Evolutionary conservation across 2,329 filamentous ascomycete genomes (phyloP).

Genomic region (Scytalidium sp.): DNA sequence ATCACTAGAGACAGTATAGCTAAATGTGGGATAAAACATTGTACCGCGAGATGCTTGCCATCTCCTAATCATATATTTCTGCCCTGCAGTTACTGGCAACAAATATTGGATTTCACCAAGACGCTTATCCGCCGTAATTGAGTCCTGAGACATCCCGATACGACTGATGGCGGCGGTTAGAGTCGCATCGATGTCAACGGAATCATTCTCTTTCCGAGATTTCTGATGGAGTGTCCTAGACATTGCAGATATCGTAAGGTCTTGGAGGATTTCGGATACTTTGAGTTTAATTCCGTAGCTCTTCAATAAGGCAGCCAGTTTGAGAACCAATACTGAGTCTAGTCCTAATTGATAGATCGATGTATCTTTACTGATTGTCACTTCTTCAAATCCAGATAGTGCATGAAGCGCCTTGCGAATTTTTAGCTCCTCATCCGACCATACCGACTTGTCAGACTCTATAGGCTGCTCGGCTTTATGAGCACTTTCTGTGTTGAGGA

Average conservation of each 20-base stretch:
- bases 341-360: slow-evolving; percentile 83
- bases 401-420: slow-evolving; percentile 48
- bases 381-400: slow-evolving; percentile 58
- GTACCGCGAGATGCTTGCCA: slow-evolving; percentile 67
- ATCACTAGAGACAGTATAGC: slow-evolving; percentile 47
- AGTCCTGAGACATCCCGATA: slow-evolving; percentile 36
- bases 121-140: slow-evolving; percentile 38
- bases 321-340: slow-evolving; percentile 90
- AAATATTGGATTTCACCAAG: slow-evolving; percentile 42
- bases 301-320: slow-evolving; percentile 69
- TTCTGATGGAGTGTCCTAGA: slow-evolving; percentile 32
- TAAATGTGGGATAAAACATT: slow-evolving; percentile 74
- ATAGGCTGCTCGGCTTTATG: not conserved
- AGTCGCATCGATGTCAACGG: slow-evolving; percentile 37
- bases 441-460: slow-evolving; percentile 17
- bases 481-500: slow-evolving; percentile 1
- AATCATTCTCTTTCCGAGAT: slow-evolving; percentile 22
- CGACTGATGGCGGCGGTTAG: slow-evolving; percentile 35
- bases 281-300: slow-evolving; percentile 59
- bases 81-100: slow-evolving; percentile 72
- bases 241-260: slow-evolving; percentile 65
- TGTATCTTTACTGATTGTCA: slow-evolving; percentile 56
- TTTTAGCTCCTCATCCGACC: slow-evolving; percentile 28
- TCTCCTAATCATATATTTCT: slow-evolving; percentile 74
- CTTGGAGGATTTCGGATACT: slow-evolving; percentile 69